A percentile compares a stretch with the other conserved stretches of the same genome.
phyloP scores from a whole-genome alignment of 1,284 basidiomycete genomes.

The Ustilago sp. region DNA sequence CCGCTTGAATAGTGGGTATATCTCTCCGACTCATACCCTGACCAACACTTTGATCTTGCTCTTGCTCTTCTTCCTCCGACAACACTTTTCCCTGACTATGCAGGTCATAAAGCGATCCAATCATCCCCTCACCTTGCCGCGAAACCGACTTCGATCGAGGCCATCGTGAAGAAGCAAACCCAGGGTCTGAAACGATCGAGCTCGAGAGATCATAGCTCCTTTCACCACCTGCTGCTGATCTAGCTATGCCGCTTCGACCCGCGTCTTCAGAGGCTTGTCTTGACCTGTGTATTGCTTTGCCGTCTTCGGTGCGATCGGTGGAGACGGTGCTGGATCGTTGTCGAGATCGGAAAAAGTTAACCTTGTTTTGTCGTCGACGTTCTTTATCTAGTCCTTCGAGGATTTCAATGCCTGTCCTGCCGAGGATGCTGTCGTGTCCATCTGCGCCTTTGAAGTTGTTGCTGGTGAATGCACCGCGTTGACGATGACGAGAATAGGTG shows the following conservation, averaged over 20 bases:
- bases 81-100: constrained; percentile 33
- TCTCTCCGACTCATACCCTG: not conserved
- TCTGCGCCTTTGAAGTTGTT: not conserved
- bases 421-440: constrained; percentile 24
- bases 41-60: not conserved
- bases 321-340: constrained; percentile 35
- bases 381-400: constrained; percentile 52
- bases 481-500: constrained; percentile 11
- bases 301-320: not conserved
- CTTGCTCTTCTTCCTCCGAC: constrained; percentile 48
- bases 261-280: constrained; percentile 15
- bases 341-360: constrained; percentile 27
- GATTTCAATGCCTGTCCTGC: constrained; percentile 57
- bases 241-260: not conserved
- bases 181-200: constrained; percentile 50
- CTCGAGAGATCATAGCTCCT: constrained; percentile 27
- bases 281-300: not conserved
- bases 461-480: not conserved
- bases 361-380: constrained; percentile 22
- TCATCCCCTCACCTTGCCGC: constrained; percentile 21
- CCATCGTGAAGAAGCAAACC: constrained; percentile 19
- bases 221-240: not conserved
- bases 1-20: constrained; percentile 29
- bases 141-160: constrained; percentile 17
- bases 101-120: constrained; percentile 33